Percentiles rank a stretch among this genome's conserved stretches.
These are phyloP conservation scores for Phascolomyces articulosus DNA, from an alignment of 371 early-diverging fungal species.

Conservation along the genomic window DNA sequence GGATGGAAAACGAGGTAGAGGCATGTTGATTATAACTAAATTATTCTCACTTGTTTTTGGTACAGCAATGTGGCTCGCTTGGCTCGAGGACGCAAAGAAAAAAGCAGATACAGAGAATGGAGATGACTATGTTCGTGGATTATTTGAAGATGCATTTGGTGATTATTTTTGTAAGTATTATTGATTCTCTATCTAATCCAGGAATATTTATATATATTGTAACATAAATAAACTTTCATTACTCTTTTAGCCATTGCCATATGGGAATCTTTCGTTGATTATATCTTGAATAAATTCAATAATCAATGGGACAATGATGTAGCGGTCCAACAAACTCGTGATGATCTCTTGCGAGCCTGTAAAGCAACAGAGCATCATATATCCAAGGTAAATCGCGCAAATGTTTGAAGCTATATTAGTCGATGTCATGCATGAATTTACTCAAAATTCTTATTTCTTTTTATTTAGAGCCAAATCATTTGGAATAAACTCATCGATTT, in stretches of 20 bases:
- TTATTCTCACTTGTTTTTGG: neutral
- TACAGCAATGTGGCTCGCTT: conserved; percentile 59
- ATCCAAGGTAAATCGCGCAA: conserved; percentile 26
- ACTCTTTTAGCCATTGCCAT: conserved; percentile 50
- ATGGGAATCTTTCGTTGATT: conserved; percentile 60
- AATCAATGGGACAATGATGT: conserved; percentile 27
- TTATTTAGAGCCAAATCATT: conserved; percentile 52
- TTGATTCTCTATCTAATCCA: too few species aligned
- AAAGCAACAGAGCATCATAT: conserved; percentile 52
- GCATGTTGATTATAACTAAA: neutral
- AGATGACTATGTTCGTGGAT: conserved; percentile 34
- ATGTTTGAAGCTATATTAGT: too few species aligned
- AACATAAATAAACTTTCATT: neutral
- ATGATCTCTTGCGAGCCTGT: conserved; percentile 40
- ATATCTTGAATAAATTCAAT: conserved; percentile 36
- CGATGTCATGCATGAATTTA: too few species aligned
- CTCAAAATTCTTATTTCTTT: neutral
- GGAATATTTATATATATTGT: neutral
- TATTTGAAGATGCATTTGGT: conserved; percentile 51
- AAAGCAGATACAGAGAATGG: conserved; percentile 35
- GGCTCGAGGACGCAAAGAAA: conserved; percentile 62
- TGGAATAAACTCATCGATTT: conserved; percentile 63
- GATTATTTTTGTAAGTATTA: conserved; percentile 64
- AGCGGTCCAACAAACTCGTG: conserved; percentile 36
- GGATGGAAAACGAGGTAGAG: too few species aligned